Conservation (phyloP, 2,329 filamentous ascomycete genomes). For the Metarhizium anisopliae region DNA sequence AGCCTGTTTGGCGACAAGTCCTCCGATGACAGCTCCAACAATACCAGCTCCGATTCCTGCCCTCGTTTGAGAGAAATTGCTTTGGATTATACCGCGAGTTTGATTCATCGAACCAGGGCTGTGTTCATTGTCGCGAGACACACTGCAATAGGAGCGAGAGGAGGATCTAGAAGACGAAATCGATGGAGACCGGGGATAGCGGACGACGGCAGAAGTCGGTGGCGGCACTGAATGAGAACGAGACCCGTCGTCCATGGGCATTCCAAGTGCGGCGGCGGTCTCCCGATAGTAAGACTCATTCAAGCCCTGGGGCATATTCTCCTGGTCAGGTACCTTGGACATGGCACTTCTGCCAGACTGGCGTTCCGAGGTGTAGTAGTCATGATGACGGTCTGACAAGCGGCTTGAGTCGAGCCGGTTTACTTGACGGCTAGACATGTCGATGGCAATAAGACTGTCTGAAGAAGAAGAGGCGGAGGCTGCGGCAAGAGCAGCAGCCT, state of each 20-base stretch:
- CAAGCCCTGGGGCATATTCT: background rate
- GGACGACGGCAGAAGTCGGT: background rate
- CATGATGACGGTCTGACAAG: background rate
- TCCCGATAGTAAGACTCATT: conserved; percentile 4
- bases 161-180: conserved; percentile 14
- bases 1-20: conserved; percentile 41
- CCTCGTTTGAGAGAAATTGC: conserved; percentile 38
- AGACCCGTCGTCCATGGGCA: background rate
- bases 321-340: conserved; percentile 1
- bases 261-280: conserved; percentile 3
- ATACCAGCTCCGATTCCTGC: conserved; percentile 42
- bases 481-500: too few relatives aligned
- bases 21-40: conserved; percentile 45
- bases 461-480: background rate
- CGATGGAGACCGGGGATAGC: background rate
- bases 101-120: conserved; percentile 26
- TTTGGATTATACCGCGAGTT: conserved; percentile 31
- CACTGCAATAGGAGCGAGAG: conserved; percentile 7
- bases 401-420: background rate
- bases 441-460: background rate
- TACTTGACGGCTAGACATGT: background rate
- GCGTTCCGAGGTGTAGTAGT: background rate
- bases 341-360: background rate
- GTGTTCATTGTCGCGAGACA: conserved; percentile 5
- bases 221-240: background rate